Evolutionary conservation across 176 grass and related monocot genomes (phyloP).

Genomic region (Ensete ventricosum): DNA sequence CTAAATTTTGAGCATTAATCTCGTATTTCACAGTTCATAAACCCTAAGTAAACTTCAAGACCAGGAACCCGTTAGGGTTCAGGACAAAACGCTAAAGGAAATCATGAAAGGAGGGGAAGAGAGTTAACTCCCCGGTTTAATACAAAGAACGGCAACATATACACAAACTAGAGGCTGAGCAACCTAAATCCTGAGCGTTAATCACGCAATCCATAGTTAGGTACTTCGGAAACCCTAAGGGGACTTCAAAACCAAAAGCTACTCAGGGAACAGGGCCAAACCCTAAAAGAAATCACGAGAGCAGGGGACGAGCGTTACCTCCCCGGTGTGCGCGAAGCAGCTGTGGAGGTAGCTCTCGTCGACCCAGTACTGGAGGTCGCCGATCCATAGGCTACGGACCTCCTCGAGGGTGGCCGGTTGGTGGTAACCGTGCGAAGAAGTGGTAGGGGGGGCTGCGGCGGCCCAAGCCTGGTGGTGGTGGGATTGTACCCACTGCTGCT

Average conservation of each 20-base stretch:
- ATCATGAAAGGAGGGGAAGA: background rate
- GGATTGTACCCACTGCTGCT: conserved; percentile 1
- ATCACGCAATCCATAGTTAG: background rate
- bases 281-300: background rate
- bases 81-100: background rate
- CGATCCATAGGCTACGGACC: conserved; percentile 98
- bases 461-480: conserved; percentile 22
- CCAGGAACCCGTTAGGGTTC: background rate
- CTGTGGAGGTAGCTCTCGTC: conserved; percentile 93
- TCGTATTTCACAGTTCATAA: background rate
- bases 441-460: background rate
- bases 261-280: background rate
- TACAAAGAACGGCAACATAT: background rate
- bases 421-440: conserved; percentile 57
- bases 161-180: background rate
- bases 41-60: background rate
- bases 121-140: conserved; percentile 40
- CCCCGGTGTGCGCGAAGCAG: conserved; percentile 86
- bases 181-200: background rate
- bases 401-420: conserved; percentile 86
- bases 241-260: background rate
- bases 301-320: conserved; percentile 30
- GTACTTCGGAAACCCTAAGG: background rate
- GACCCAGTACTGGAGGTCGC: conserved; percentile 96
- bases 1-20: background rate